Percentiles rank a stretch among this genome's conserved stretches.
These are phyloP conservation scores for Arthrobotrys conoides DNA, from an alignment of 2,329 filamentous ascomycete species.

Conservation along the genomic window DNA sequence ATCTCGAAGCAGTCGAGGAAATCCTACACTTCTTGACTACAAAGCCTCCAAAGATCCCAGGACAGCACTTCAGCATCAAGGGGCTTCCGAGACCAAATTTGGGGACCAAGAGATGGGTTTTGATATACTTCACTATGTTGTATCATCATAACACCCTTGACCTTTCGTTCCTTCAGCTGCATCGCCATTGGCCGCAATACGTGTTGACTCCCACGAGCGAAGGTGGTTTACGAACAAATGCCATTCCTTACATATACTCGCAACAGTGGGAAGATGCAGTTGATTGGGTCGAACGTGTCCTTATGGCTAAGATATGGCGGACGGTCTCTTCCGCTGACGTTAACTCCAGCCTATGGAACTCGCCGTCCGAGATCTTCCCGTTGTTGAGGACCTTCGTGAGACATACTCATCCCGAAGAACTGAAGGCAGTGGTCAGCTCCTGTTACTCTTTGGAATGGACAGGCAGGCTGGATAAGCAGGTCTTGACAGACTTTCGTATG, in stretches of 20 bases:
- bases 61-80: constrained; percentile 54
- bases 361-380: constrained; percentile 50
- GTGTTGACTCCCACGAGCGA: neutral
- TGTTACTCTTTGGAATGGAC: constrained; percentile 44
- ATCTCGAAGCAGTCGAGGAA: constrained; percentile 47
- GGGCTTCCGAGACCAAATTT: constrained; percentile 33
- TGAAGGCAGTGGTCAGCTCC: constrained; percentile 32
- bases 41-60: constrained; percentile 40
- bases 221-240: neutral
- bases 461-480: constrained; percentile 21
- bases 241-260: constrained; percentile 40
- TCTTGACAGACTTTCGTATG: constrained; percentile 43
- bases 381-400: constrained; percentile 52
- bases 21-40: constrained; percentile 42
- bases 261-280: constrained; percentile 52
- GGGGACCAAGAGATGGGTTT: constrained; percentile 48
- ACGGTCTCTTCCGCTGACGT: constrained; percentile 41
- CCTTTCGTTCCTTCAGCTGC: constrained; percentile 42
- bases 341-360: constrained; percentile 42
- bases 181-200: constrained; percentile 36
- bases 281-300: constrained; percentile 51
- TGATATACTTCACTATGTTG: constrained; percentile 52
- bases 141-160: constrained; percentile 57
- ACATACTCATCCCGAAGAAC: constrained; percentile 51
- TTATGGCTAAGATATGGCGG: constrained; percentile 57